Base-by-base conservation (phyloP, 306 rosid genomes). In the Begonia peltatifolia region DNA sequence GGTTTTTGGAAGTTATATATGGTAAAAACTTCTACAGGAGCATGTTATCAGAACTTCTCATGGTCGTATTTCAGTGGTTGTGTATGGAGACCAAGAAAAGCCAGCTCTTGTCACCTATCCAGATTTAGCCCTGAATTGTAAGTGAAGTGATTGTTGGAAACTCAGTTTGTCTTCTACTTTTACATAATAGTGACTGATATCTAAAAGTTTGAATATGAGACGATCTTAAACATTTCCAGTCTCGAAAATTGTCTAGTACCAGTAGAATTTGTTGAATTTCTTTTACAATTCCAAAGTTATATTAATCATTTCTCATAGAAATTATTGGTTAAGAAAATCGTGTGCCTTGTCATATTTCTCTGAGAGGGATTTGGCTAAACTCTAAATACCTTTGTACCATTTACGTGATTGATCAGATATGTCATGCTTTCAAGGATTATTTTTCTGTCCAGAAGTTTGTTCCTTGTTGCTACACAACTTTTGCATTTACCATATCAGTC, bases 21-120 rank as follows among this genome's bases (percentile, higher is more conserved):
- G 54, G 6, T 72, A 54, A 41, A 54, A 59, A 66, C 17, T 68
- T 65, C 47, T 63, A 76, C 92, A 86, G 97, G 97, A 90, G 76
- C 81, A 80, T 66, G 73, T 62, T 71, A 63, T 86, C 52, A 77
- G 79, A 74, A 90, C 97, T 8, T 57, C 64, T 60, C 70, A 59
- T 68, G 95, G 99, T 66, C 67, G 52, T 23, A 71, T 90, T 50
- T 80, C 94, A 11, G 93, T 86, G 63, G 60, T 92, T 44, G 86
- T 90, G 72, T 71, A 74, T 66, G 99, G 97, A 71, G 95, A 90
- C 68, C 94, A 57, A 65, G 94, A 90, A 64, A 90, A 90, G 61
- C 95, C 99, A 57, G 99, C 94, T 56, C 93, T 90, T 18, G 67
- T 86, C 50, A 86, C 95, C 14, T 90, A 86, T 68, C 99, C 99